Conservation (phyloP, 164 flowering plant genomes). For the Annona cherimola region DNA sequence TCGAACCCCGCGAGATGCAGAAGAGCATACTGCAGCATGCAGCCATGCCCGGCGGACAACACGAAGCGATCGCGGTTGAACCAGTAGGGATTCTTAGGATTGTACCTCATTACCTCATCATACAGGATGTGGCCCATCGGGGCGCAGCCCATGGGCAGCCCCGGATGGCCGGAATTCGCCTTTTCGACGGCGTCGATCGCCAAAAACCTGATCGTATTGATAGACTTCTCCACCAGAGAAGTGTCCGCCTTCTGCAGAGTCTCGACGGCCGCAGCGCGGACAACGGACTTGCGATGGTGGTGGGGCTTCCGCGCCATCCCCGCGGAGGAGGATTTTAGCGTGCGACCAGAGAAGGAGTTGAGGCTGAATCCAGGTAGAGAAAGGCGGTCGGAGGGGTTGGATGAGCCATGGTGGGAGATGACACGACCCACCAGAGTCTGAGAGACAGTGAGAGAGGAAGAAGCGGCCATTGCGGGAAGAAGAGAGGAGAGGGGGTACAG, state of each 20-base stretch:
- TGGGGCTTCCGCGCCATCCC: conserved; percentile 6
- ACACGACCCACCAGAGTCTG: conserved; percentile 27
- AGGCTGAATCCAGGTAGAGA: conserved; percentile 18
- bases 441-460: conserved; percentile 32
- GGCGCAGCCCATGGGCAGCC: conserved; percentile 96
- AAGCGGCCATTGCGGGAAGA: conserved; percentile 18
- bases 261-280: conserved; percentile 51
- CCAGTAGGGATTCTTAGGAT: conserved; percentile 95
- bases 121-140: conserved; percentile 88
- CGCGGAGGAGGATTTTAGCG: conserved; percentile 34
- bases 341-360: conserved; percentile 19
- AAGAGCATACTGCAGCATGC: conserved; percentile 90
- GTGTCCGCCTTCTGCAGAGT: conserved; percentile 48
- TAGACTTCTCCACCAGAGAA: conserved; percentile 58
- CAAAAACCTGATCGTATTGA: conserved; percentile 78
- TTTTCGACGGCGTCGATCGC: conserved; percentile 92
- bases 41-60: conserved; percentile 92
- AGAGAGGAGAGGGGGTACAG: background rate
- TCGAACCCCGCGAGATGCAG: conserved; percentile 97
- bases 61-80: conserved; percentile 94
- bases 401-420: conserved; percentile 30
- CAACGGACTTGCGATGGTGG: conserved; percentile 5
- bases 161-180: conserved; percentile 97
- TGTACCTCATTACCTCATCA: conserved; percentile 85
- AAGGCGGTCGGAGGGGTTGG: conserved; percentile 12